A percentile compares a stretch with the other conserved stretches of the same genome.
Evolutionary conservation across 2,329 filamentous ascomycete genomes (phyloP).

Genomic region (Fusarium praegraminearum): DNA sequence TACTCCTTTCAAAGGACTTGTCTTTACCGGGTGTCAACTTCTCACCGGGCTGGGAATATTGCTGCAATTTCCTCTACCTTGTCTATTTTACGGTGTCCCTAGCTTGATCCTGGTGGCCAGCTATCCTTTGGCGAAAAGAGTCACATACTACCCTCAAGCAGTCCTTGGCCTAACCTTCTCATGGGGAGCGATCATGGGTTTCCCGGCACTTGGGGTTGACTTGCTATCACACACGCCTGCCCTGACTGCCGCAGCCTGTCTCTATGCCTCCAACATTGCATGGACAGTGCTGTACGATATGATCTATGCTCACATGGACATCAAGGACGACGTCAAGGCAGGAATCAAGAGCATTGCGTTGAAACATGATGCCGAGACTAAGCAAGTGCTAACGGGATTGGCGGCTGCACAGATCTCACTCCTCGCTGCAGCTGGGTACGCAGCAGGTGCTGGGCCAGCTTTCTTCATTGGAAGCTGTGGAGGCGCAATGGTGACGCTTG

Average conservation of each 20-base stretch:
- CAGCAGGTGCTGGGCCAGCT: constrained; percentile 74
- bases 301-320: constrained; percentile 94
- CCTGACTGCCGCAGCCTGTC: constrained; percentile 71
- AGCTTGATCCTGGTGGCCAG: constrained; percentile 78
- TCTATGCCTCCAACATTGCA: constrained; percentile 83
- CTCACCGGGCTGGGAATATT: constrained; percentile 79
- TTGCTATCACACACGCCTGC: constrained; percentile 73
- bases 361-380: constrained; percentile 81
- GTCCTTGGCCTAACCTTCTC: constrained; percentile 88
- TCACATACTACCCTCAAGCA: constrained; percentile 89
- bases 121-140: constrained; percentile 86
- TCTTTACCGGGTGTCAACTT: constrained; percentile 81
- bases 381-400: constrained; percentile 77
- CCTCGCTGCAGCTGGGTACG: constrained; percentile 75
- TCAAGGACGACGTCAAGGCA: constrained; percentile 85
- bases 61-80: constrained; percentile 78
- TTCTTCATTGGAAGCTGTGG: constrained; percentile 77
- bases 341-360: constrained; percentile 91
- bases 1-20: constrained; percentile 75
- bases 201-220: constrained; percentile 83
- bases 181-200: constrained; percentile 90
- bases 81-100: constrained; percentile 82
- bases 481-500: constrained; percentile 70
- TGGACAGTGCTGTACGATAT: constrained; percentile 94
- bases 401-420: constrained; percentile 76